A percentile compares a stretch with the other conserved stretches of the same genome.
Conservation (phyloP, 192 early-diverging fungal genomes). For the Spizellomyces punctatus region DNA sequence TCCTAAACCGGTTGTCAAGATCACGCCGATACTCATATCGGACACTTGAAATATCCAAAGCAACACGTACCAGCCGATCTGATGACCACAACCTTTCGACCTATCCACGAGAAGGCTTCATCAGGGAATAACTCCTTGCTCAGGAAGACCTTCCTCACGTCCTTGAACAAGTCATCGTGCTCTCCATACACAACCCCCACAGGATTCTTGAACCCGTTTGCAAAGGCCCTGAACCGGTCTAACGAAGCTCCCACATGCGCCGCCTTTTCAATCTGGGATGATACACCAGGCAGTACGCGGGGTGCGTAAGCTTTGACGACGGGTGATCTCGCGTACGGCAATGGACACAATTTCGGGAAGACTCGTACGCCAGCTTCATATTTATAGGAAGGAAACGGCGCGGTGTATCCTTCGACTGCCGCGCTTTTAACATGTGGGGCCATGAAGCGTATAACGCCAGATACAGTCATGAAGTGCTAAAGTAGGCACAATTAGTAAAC, state of each 20-base stretch:
- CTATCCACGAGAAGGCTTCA: background rate
- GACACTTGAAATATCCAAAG: background rate
- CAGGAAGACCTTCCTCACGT: background rate
- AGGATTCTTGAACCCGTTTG: background rate
- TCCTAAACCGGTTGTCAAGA: background rate
- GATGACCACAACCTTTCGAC: background rate
- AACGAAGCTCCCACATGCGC: background rate
- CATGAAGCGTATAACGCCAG: background rate
- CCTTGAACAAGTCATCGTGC: background rate
- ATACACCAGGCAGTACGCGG: background rate
- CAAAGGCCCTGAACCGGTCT: background rate
- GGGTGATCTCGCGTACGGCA: background rate
- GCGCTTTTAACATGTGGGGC: background rate
- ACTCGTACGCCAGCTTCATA: background rate
- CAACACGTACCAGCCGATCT: background rate
- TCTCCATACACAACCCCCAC: background rate
- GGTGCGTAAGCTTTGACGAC: background rate
- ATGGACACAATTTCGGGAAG: background rate
- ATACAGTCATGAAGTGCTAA: no score
- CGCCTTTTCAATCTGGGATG: background rate
- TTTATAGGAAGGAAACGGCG: background rate
- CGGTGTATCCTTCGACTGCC: background rate
- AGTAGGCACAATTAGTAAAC: no score
- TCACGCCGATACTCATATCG: background rate
- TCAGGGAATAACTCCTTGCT: background rate